phyloP scores from a whole-genome alignment of 2,329 filamentous ascomycete species.

The Penicillium fuscoglaucum region DNA sequence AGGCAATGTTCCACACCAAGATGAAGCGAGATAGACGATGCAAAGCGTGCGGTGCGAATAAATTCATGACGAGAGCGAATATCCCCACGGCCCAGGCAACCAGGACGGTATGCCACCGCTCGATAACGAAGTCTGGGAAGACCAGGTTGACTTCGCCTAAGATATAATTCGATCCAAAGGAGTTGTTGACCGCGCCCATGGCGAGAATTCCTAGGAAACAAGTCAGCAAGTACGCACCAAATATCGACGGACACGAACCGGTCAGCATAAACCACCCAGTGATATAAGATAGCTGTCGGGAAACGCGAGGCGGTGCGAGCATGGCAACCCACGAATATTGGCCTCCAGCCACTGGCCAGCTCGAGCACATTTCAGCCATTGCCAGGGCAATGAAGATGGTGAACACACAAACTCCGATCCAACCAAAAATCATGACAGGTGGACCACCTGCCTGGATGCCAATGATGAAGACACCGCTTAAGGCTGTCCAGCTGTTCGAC shows the following conservation, averaged over 20 bases:
- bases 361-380: slow-evolving; percentile 58
- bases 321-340: slow-evolving; percentile 59
- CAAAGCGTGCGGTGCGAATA: slow-evolving; percentile 51
- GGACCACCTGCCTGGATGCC: slow-evolving; percentile 56
- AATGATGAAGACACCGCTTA: slow-evolving; percentile 55
- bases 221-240: neutral
- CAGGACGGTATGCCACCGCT: slow-evolving; percentile 58
- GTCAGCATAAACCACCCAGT: slow-evolving; percentile 50
- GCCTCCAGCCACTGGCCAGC: slow-evolving; percentile 55
- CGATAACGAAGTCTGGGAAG: slow-evolving; percentile 51
- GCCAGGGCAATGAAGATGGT: slow-evolving; percentile 54
- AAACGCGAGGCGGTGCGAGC: slow-evolving; percentile 50
- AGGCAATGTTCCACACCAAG: slow-evolving; percentile 54
- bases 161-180: slow-evolving; percentile 56
- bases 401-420: slow-evolving; percentile 53
- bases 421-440: slow-evolving; percentile 58
- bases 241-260: slow-evolving; percentile 27
- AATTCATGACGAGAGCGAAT: slow-evolving; percentile 49
- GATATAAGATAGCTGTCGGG: slow-evolving; percentile 43
- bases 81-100: slow-evolving; percentile 52
- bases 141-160: slow-evolving; percentile 56
- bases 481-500: slow-evolving; percentile 50
- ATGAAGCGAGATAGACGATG: slow-evolving; percentile 53
- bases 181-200: slow-evolving; percentile 57
- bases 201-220: slow-evolving; percentile 34